A percentile compares a stretch with the other conserved stretches of the same genome.
Evolutionary conservation across 176 grass and related monocot species (phyloP).

Genomic region (Ananas comosus): DNA sequence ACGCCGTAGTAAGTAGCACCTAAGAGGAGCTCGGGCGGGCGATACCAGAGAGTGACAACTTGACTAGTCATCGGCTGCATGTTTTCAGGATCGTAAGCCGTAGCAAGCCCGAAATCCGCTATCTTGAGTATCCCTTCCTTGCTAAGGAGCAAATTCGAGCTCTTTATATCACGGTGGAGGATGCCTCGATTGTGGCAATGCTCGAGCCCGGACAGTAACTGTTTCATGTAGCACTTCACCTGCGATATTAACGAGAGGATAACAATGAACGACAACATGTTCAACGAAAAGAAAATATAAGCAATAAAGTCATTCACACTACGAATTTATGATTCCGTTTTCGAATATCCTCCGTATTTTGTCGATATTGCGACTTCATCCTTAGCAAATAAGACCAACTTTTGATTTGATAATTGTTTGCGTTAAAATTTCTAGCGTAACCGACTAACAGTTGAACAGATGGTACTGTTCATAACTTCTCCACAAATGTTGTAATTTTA

Average conservation of each 20-base stretch:
- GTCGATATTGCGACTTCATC: no score
- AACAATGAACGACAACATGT: background rate
- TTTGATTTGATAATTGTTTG: no score
- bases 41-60: slow-evolving; percentile 97
- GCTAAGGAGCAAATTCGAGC: slow-evolving; percentile 77
- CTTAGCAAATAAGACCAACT: no score
- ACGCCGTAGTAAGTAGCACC: slow-evolving; percentile 72
- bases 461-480: no score
- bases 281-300: background rate
- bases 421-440: no score
- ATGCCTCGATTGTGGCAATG: slow-evolving; percentile 77
- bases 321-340: no score
- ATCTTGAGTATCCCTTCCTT: slow-evolving; percentile 79
- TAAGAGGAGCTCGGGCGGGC: slow-evolving; percentile 83
- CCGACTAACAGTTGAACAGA: no score
- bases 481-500: no score
- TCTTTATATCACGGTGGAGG: slow-evolving; percentile 92
- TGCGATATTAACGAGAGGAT: slow-evolving; percentile 17
- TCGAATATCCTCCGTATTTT: no score
- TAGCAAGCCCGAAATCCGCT: slow-evolving; percentile 87
- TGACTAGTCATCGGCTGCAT: slow-evolving; percentile 58
- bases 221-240: slow-evolving; percentile 96
- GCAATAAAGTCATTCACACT: background rate
- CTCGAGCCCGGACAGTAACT: slow-evolving; percentile 65
- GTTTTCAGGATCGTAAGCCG: slow-evolving; percentile 50